Base-by-base conservation (phyloP, 345 rosid genomes). In the Aegle marmelos region DNA sequence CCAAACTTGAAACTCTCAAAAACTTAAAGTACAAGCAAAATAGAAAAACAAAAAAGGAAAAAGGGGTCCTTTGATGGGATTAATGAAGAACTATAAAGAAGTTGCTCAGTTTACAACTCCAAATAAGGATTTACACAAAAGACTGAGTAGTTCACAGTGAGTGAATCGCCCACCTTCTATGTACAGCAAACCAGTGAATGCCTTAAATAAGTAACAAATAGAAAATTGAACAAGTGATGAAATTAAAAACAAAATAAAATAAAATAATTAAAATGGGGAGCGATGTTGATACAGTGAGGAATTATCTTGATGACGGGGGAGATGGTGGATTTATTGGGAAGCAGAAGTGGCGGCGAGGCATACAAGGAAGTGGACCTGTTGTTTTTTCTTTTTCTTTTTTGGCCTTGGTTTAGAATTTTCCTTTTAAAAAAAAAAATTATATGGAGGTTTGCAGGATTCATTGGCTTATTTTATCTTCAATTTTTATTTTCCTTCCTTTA, bases 11-110 rank as follows among this genome's bases (percentile, higher is more conserved):
- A 63, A 41, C 66, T 10, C 74, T 30, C 50, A 78, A 68, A 79
- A 66, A 48, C 74, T 79, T 48, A 27, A 24, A 31, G 61, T 54
- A 60, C 56, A 59, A 74, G 69, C 70, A 67, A 73, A 21, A 66
- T 65, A 79, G 48, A 30, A 53, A 9, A 37, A 37, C 56, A 5
- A 8, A 37, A 2, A 6, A 37, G 10, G 2, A 1, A 41, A 41
- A 41, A 41, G 11, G 16, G 48, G 48, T 11, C 72, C 41, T 41
- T 68, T 25, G 22, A 9, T 25, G 27, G 45, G 61, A 53, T 70
- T 53, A 7, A 24, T 39, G 25, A 53, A 21, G 19, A 41, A 41
- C 50, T 30, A 53, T 50, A 30, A 50, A 54, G 9, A 50, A 4
- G 27, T 54, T 70, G 30, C 67, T 62, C 31, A 28, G 22, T 62